Evolutionary conservation across 176 grass and related monocot genomes (phyloP).

Genomic region (Aegilops tauschii): DNA sequence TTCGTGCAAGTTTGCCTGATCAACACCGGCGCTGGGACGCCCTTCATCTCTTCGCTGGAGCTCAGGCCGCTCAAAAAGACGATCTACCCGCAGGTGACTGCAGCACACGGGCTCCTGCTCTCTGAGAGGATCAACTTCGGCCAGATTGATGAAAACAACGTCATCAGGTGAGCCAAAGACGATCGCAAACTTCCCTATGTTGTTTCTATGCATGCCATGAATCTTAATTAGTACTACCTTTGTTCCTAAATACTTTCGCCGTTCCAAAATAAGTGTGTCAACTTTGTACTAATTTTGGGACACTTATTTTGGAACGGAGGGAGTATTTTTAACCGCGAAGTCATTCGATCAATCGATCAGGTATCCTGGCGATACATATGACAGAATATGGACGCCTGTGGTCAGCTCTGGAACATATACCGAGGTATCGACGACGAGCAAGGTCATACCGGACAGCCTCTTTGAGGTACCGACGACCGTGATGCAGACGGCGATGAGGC

Average conservation of each 20-base stretch:
- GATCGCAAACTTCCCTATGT: too few species aligned
- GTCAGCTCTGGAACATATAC: not conserved
- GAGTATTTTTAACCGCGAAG: too few species aligned
- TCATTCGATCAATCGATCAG: not conserved
- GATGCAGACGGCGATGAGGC: slow-evolving; percentile 49
- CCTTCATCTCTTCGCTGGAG: slow-evolving; percentile 59
- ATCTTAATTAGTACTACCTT: too few species aligned
- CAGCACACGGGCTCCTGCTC: slow-evolving; percentile 15
- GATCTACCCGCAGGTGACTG: slow-evolving; percentile 24
- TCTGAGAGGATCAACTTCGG: slow-evolving; percentile 33
- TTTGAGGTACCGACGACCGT: slow-evolving; percentile 36
- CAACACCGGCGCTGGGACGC: slow-evolving; percentile 51
- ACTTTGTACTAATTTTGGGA: too few species aligned
- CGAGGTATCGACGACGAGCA: slow-evolving; percentile 24
- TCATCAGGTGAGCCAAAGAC: slow-evolving; percentile 21
- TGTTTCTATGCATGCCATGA: too few species aligned
- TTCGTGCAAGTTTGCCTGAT: slow-evolving; percentile 52
- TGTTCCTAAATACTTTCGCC: too few species aligned
- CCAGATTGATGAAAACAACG: not conserved
- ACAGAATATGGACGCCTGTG: slow-evolving; percentile 20
- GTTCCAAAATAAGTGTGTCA: too few species aligned
- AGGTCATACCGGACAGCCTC: not conserved
- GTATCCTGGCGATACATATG: slow-evolving; percentile 46
- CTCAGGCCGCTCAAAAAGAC: slow-evolving; percentile 40
- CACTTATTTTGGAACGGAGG: too few species aligned